Evolutionary conservation across 2,329 filamentous ascomycete genomes (phyloP).

Genomic region (Knufia fluminis): DNA sequence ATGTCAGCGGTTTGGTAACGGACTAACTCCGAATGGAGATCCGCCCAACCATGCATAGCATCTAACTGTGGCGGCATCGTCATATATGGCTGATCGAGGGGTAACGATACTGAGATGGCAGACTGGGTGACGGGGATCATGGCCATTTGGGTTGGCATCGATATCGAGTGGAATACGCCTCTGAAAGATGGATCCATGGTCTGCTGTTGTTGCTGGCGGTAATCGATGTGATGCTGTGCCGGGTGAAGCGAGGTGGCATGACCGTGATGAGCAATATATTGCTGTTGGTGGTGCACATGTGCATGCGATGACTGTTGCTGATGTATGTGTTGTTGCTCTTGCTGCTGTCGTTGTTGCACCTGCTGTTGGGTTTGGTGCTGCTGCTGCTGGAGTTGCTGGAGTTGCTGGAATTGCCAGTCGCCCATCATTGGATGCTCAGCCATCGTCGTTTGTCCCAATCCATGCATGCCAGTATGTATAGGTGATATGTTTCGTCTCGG

Average conservation of each 20-base stretch:
- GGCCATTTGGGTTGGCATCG: constrained; percentile 42
- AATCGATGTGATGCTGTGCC: constrained; percentile 16
- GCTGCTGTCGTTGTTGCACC: not conserved
- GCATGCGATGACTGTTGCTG: not conserved
- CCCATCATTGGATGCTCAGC: constrained; percentile 37
- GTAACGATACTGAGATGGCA: constrained; percentile 49
- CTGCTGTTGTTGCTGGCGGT: constrained; percentile 10
- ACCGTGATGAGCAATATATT: constrained; percentile 1
- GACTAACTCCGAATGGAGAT: constrained; percentile 64
- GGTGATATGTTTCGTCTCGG: constrained; percentile 34
- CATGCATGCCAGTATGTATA: constrained; percentile 34
- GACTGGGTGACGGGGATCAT: constrained; percentile 51
- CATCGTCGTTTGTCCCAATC: constrained; percentile 33
- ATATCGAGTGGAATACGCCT: constrained; percentile 46
- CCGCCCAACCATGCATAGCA: constrained; percentile 65
- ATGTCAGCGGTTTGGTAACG: constrained; percentile 42
- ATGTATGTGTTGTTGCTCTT: not conserved
- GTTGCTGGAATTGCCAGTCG: constrained; percentile 32
- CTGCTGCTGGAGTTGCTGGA: constrained; percentile 1
- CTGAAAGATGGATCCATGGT: constrained; percentile 25
- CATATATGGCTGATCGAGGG: constrained; percentile 56
- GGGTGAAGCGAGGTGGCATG: constrained; percentile 9
- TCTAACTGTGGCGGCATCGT: constrained; percentile 47
- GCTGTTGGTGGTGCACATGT: constrained; percentile 4
- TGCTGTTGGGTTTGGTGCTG: not conserved